Base-by-base conservation (phyloP, 176 grass and related monocot genomes). In the Oryza glaberrima region DNA sequence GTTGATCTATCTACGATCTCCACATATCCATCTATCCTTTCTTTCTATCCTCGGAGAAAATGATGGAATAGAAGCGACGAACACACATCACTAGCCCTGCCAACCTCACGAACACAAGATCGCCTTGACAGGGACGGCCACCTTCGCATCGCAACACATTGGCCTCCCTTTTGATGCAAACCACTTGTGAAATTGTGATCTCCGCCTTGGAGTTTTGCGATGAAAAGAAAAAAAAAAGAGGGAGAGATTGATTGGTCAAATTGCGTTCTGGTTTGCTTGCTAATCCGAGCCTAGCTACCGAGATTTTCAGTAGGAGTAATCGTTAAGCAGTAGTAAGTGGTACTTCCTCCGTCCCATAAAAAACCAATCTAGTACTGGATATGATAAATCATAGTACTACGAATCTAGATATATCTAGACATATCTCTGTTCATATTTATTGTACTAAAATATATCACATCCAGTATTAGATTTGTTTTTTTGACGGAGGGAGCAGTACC, bases 21-120 rank as follows among this genome's bases (percentile, higher is more conserved):
- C 1, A 2, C 65, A 13, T 58, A 58, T 58, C 54, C 54, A 58
- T 58, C 54, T 47, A 58, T 58, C 54, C 17, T n/a, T 58, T 19
- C 61, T 84, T 88, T 75, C 77, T 69, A 83, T 68, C 82, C 48
- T 89, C 36, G 38, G 71, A 87, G 43, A 28, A 20, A 46, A 56
- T 74, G 80, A 81, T 38, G 48, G 48, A 6, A 40, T 34, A 4
- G 0, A 54, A 17, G 58, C 19, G 9, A 23, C 58, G 82, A 84
- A 22, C 76, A 76, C 87, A 76, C 67, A 70, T 40, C 47, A 23
- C 52, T 36, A n/a, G 35, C 68, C 67, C 44, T 83, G 78, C 75
- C 81, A 79, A 84, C 76, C 81, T 45, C 75, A 54, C 51, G 22
- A 52, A 9, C 61, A 35, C 77, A 81, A 38, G 47, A 84, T 80